These are phyloP conservation scores for Fusarium sp. DNA, from an alignment of 2,329 filamentous ascomycete genomes.

Conservation along the genomic window DNA sequence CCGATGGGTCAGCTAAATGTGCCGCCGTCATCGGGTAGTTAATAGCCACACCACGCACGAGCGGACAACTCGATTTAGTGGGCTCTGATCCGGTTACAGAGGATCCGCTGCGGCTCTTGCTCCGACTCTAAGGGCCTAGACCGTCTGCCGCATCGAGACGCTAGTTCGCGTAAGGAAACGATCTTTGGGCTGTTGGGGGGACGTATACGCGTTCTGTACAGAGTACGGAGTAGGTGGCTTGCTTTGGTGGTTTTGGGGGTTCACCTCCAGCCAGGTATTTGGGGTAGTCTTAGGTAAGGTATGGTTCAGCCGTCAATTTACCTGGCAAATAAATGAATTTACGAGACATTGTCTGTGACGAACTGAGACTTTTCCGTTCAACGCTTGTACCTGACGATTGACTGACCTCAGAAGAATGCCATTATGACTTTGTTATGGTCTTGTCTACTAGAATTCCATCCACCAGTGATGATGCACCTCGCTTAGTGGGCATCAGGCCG, in stretches of 20 bases:
- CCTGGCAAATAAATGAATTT: background rate
- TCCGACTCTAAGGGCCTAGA: background rate
- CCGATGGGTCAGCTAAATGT: background rate
- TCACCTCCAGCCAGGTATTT: background rate
- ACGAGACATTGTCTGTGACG: background rate
- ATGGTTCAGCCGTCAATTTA: background rate
- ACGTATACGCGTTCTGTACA: background rate
- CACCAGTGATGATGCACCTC: too few species aligned
- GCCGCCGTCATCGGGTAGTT: background rate
- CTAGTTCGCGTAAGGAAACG: background rate
- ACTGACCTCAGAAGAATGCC: background rate
- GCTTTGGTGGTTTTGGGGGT: background rate
- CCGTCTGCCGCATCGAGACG: background rate
- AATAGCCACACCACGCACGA: background rate
- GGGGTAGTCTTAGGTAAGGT: background rate
- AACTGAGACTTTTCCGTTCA: background rate
- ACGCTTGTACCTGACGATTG: fast-evolving
- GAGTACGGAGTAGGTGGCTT: too few species aligned
- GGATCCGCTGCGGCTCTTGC: background rate
- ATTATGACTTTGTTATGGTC: background rate
- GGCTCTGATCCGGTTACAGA: background rate
- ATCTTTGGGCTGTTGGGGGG: background rate
- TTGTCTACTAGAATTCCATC: background rate
- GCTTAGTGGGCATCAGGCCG: background rate
- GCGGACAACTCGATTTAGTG: background rate